Percentiles rank a stretch among this genome's conserved stretches.
phyloP scores from a whole-genome alignment of 768 basidiomycete species.

The Mycena leptocephala region DNA sequence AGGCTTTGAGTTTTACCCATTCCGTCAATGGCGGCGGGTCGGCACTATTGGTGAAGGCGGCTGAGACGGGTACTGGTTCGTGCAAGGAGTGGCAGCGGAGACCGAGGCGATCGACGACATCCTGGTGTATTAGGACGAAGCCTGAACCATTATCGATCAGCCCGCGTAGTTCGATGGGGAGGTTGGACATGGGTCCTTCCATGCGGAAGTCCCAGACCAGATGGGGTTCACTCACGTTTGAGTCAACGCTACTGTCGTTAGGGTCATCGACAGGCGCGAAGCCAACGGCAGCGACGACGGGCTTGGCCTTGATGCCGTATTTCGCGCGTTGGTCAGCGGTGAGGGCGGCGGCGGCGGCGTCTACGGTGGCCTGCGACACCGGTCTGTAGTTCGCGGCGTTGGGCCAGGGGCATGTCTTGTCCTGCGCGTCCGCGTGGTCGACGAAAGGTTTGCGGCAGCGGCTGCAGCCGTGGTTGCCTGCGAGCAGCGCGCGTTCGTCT shows the following conservation, averaged over 20 bases:
- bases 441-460: not conserved
- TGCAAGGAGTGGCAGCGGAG: constrained; percentile 2
- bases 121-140: constrained; percentile 46
- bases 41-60: not conserved
- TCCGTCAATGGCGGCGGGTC: not conserved
- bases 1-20: not conserved
- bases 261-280: no score
- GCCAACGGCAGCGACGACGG: not conserved
- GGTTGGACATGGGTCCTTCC: not conserved
- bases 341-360: not conserved
- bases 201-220: not conserved
- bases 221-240: not conserved
- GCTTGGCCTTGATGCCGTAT: not conserved
- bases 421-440: not conserved
- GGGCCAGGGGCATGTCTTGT: not conserved
- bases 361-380: not conserved
- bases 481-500: not conserved
- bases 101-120: constrained; percentile 35
- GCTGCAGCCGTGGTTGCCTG: not conserved
- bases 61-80: constrained; percentile 3
- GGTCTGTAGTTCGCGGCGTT: not conserved
- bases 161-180: not conserved
- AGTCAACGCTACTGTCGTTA: not conserved
- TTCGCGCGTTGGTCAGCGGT: not conserved
- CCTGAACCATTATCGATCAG: not conserved